Evolutionary conservation across 2,329 filamentous ascomycete genomes (phyloP), one percentile per base, ranked within the genome.

Genomic region (Trichoderma asperellum): DNA sequence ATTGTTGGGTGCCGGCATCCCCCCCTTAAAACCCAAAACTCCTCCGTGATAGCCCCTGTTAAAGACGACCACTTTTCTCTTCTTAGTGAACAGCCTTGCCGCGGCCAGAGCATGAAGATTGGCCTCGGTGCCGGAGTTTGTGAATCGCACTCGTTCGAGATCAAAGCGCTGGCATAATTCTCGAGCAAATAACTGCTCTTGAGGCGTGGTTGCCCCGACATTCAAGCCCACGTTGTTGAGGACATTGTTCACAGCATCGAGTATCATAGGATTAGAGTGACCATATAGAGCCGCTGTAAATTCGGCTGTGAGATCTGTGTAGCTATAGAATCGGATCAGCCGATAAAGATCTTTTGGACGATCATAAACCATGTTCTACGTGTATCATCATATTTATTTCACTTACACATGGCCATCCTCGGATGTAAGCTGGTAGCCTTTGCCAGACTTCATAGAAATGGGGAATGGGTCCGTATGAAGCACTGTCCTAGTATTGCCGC

Each of bases 91-190:
- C 21, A 78, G 79, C 11, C 84, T 81, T 0, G 87, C 88, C 1
- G 82, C 83, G 4, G 83, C 84, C 1, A 91, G 74, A 2, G 88
- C 88, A 74, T 88, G 85, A 5, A 87, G 80, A 62, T 88, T 91
- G 5, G 88, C 88, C 76, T 91, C 89, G 0, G 89, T 91, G 2
- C 89, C 89, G 0, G 87, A 89, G 76, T 91, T 91, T 53, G 86
- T 84, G 76, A 91, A 90, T 1, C 89, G 82, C 4, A 90, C 78
- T 14, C 83, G 81, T 7, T 88, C 87, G 5, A 90, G 78, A 0
- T 76, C 73, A 72, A 91, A 90, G 4, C 88, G 82, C 11, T 78
- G 73, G 68, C 83, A 85, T n/a, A 91, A 75, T n/a, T 83, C 74
- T 11, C 77, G 73, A 0, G 88, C 89, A 27, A 88, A 80, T 18